These are phyloP conservation scores for Cicer arietinum DNA, from an alignment of 306 rosid species.

Conservation along the genomic window DNA sequence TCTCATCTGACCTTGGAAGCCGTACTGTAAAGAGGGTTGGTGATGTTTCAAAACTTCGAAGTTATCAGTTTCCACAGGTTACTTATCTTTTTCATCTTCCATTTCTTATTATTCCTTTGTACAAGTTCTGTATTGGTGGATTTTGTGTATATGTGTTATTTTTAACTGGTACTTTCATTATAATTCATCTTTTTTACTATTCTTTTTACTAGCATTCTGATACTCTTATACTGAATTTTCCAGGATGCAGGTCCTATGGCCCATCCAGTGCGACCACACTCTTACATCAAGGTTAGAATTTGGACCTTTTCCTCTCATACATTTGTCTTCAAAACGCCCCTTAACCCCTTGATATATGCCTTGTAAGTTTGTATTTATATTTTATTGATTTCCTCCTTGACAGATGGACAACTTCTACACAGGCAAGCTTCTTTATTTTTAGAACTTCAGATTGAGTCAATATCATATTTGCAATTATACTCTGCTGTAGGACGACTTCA, in stretches of 20 bases:
- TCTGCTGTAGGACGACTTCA: constrained; percentile 25
- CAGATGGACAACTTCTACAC: constrained; percentile 99
- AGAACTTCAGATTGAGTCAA: constrained; percentile 29
- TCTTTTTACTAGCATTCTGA: constrained; percentile 32
- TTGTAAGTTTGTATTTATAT: constrained; percentile 44
- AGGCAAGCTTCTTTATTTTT: constrained; percentile 59
- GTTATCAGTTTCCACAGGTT: constrained; percentile 98
- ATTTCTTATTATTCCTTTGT: constrained; percentile 13
- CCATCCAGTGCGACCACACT: constrained; percentile 98
- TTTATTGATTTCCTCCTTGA: constrained; percentile 39
- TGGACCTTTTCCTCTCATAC: constrained; percentile 32
- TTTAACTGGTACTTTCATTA: constrained; percentile 13
- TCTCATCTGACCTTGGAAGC: constrained; percentile 97
- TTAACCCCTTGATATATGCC: constrained; percentile 7
- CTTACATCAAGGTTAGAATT: constrained; percentile 89
- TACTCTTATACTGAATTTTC: constrained; percentile 46
- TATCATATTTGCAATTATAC: constrained; percentile 33
- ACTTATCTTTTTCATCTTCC: not conserved
- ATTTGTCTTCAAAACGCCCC: constrained; percentile 14
- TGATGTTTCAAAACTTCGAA: constrained; percentile 90
- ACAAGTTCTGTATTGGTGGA: constrained; percentile 22
- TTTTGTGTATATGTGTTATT: constrained; percentile 9
- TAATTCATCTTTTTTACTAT: constrained; percentile 1
- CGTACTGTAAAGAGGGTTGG: constrained; percentile 86
- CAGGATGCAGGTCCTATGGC: constrained; percentile 99